A percentile compares a stretch with the other conserved stretches of the same genome.
These are phyloP conservation scores for Trichophyton simii DNA, from an alignment of 2,329 filamentous ascomycete species.

Conservation along the genomic window DNA sequence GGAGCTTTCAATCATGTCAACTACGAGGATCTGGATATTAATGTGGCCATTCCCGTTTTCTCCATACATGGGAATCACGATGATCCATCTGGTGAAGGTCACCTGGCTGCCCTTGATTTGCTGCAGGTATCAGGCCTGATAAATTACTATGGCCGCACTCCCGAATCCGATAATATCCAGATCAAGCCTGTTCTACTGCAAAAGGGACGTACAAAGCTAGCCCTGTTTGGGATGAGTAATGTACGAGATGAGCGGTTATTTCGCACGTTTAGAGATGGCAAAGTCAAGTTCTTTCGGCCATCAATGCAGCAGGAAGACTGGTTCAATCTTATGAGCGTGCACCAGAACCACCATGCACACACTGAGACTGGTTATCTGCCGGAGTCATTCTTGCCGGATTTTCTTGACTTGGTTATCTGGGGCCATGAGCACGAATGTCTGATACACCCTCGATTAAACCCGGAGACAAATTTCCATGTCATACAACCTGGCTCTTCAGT, in stretches of 20 bases:
- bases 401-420: constrained; percentile 87
- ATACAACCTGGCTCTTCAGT: constrained; percentile 97
- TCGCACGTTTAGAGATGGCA: constrained; percentile 80
- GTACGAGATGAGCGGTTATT: constrained; percentile 91
- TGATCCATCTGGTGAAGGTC: constrained; percentile 91
- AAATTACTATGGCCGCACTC: constrained; percentile 90
- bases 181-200: constrained; percentile 86
- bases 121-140: constrained; percentile 81
- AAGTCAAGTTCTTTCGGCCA: constrained; percentile 87
- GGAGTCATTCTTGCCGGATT: constrained; percentile 82
- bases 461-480: constrained; percentile 82
- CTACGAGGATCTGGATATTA: constrained; percentile 95
- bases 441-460: constrained; percentile 71
- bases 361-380: constrained; percentile 89
- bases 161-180: constrained; percentile 84
- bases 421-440: constrained; percentile 95
- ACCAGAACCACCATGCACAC: constrained; percentile 91
- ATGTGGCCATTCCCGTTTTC: constrained; percentile 92
- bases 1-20: constrained; percentile 89
- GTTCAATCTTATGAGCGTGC: constrained; percentile 91
- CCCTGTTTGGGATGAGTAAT: constrained; percentile 88
- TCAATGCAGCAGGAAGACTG: constrained; percentile 70
- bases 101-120: constrained; percentile 79
- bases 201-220: constrained; percentile 84
- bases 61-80: constrained; percentile 98